Conservation (phyloP, 139 green algal species). For the Chlorella sp. region DNA sequence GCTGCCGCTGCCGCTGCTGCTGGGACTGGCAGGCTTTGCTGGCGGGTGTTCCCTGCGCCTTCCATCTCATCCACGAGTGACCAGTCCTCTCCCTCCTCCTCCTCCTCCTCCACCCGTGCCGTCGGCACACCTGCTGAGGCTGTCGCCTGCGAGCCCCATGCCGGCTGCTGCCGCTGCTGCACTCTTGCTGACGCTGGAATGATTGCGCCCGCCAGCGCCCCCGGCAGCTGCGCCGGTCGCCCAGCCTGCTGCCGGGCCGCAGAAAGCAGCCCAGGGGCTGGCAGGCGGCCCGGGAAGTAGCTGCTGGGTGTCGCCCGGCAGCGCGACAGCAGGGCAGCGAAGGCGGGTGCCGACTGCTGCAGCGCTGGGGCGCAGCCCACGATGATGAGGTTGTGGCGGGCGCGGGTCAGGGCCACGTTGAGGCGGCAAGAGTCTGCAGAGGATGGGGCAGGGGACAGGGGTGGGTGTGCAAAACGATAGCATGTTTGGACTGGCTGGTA, state of each 20-base stretch:
- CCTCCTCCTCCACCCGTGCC: not conserved
- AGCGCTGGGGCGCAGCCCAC: slow-evolving; percentile 59
- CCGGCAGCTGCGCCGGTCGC: not conserved
- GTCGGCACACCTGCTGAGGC: not conserved
- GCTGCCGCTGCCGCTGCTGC: not conserved
- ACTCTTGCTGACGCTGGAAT: not conserved
- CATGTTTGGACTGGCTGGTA: not conserved
- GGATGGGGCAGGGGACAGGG: slow-evolving; percentile 14
- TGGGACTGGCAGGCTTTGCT: not conserved
- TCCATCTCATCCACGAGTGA: not conserved
- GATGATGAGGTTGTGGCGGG: slow-evolving; percentile 70
- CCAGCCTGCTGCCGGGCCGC: not conserved
- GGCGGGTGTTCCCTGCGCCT: not conserved
- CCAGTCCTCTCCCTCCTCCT: not conserved
- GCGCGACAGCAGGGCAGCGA: slow-evolving; percentile 40
- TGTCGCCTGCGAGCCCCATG: not conserved
- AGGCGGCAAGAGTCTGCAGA: slow-evolving; percentile 60
- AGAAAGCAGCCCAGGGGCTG: not conserved
- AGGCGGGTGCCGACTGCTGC: slow-evolving; percentile 43
- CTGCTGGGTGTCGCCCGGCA: slow-evolving; percentile 4
- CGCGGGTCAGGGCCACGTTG: slow-evolving; percentile 86
- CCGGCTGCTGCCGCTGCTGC: not conserved
- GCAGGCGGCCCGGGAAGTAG: slow-evolving; percentile 23
- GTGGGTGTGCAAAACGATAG: not conserved
- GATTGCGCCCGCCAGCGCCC: too few relatives aligned